These are phyloP conservation scores for Cordyceps cicadae DNA, from an alignment of 2,329 filamentous ascomycete species.

Conservation along the genomic window DNA sequence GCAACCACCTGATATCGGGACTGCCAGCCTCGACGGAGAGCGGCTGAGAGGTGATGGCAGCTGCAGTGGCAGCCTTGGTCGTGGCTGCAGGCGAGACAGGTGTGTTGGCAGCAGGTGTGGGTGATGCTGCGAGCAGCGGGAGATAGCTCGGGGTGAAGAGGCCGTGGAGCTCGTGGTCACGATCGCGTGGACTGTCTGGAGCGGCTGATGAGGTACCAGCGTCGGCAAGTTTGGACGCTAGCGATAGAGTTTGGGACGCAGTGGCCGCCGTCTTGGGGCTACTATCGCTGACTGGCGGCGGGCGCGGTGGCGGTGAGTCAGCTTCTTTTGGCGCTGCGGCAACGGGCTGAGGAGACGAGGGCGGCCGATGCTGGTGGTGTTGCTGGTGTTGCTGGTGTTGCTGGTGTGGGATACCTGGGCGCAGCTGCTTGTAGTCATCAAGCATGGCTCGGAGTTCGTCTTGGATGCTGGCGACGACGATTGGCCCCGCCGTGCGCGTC, in stretches of 20 bases:
- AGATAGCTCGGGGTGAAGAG: constrained; percentile 56
- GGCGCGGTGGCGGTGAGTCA: constrained; percentile 25
- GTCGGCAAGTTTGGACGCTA: constrained; percentile 21
- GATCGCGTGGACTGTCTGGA: constrained; percentile 41
- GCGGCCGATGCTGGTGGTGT: not conserved
- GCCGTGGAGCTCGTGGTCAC: constrained; percentile 52
- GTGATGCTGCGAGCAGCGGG: constrained; percentile 44
- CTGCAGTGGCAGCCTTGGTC: constrained; percentile 8
- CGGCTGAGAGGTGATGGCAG: not conserved
- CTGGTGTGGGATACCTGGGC: constrained; percentile 21
- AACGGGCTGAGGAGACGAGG: not conserved
- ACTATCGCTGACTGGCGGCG: constrained; percentile 16
- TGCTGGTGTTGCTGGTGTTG: not conserved
- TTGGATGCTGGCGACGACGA: constrained; percentile 38
- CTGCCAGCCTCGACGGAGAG: constrained; percentile 1
- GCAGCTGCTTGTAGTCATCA: constrained; percentile 33
- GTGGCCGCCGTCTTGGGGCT: constrained; percentile 19
- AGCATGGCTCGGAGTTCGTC: constrained; percentile 38
- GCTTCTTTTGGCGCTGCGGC: constrained; percentile 12
- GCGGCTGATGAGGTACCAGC: constrained; percentile 19
- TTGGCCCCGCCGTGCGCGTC: constrained; percentile 38
- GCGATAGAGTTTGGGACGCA: constrained; percentile 22
- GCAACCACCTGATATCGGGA: constrained; percentile 9
- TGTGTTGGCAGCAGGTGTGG: constrained; percentile 8
- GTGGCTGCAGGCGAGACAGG: constrained; percentile 13